Evolutionary conservation across 1,139 yeast species (phyloP).

Genomic region (Yamadazyma membranifaciens): DNA sequence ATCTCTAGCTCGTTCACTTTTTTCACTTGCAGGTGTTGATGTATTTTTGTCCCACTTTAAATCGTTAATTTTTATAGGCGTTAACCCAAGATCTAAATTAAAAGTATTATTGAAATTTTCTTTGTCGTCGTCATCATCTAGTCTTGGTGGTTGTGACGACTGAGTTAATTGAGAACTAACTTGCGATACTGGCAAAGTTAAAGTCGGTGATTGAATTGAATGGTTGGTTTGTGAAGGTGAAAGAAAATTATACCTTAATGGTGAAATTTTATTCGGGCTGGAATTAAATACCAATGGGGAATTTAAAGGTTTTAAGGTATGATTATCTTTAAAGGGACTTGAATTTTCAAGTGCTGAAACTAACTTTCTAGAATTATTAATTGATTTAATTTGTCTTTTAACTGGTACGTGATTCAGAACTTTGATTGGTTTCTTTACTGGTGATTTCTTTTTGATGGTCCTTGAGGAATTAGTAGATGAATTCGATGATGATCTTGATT

Average conservation of each 20-base stretch:
- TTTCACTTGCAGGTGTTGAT: constrained; percentile 17
- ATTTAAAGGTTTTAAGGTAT: constrained; percentile 26
- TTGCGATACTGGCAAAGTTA: too few species aligned
- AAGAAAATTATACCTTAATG: constrained; percentile 16
- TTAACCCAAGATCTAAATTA: constrained; percentile 17
- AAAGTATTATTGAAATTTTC: constrained; percentile 9
- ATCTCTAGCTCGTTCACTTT: constrained; percentile 20
- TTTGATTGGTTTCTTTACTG: constrained; percentile 2
- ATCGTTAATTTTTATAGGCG: constrained; percentile 21
- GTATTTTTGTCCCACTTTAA: constrained; percentile 13
- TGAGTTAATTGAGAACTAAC: neutral
- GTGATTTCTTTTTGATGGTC: constrained; percentile 3
- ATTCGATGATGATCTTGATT: constrained; percentile 11
- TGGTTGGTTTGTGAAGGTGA: constrained; percentile 4
- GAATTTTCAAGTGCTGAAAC: constrained; percentile 1
- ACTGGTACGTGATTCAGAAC: neutral
- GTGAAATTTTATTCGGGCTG: constrained; percentile 18
- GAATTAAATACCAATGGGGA: constrained; percentile 22
- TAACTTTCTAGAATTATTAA: neutral
- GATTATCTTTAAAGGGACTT: constrained; percentile 20
- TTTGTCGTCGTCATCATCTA: constrained; percentile 10
- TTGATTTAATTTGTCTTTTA: neutral
- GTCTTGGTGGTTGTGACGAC: too few species aligned
- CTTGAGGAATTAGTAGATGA: neutral
- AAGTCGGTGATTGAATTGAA: neutral